Evolutionary conservation across 2,329 filamentous ascomycete species (phyloP).

Genomic region (Pseudogymnoascus sp.): DNA sequence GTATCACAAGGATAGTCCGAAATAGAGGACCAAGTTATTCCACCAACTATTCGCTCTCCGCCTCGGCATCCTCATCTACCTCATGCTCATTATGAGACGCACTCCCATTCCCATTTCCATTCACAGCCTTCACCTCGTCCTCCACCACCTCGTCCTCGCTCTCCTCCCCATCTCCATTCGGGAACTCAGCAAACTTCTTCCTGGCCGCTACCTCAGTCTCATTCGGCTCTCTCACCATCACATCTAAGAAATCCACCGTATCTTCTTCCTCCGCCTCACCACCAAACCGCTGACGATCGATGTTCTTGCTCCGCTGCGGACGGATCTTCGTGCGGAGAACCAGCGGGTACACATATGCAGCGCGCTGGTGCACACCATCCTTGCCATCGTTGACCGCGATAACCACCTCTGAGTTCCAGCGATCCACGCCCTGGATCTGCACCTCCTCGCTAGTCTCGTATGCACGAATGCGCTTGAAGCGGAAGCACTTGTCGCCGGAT

Average conservation of each 20-base stretch:
- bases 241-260: constrained; percentile 46
- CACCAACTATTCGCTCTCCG: constrained; percentile 11
- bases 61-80: constrained; percentile 13
- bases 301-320: constrained; percentile 55
- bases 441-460: constrained; percentile 50
- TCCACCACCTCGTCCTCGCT: constrained; percentile 18
- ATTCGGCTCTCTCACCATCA: constrained; percentile 46
- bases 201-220: constrained; percentile 45
- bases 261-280: constrained; percentile 34
- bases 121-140: neutral
- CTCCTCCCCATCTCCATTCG: constrained; percentile 21
- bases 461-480: constrained; percentile 51
- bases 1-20: neutral
- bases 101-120: neutral
- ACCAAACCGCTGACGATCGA: constrained; percentile 35
- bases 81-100: constrained; percentile 12
- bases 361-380: constrained; percentile 43
- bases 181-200: constrained; percentile 38
- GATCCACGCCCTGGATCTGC: constrained; percentile 48
- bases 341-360: constrained; percentile 59
- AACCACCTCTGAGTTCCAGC: constrained; percentile 57
- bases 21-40: neutral
- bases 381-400: constrained; percentile 48
- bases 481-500: constrained; percentile 42
- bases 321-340: constrained; percentile 55